These are phyloP conservation scores for Rhynchospora tenuis DNA, from an alignment of 176 grass and related monocot species.

Conservation along the genomic window DNA sequence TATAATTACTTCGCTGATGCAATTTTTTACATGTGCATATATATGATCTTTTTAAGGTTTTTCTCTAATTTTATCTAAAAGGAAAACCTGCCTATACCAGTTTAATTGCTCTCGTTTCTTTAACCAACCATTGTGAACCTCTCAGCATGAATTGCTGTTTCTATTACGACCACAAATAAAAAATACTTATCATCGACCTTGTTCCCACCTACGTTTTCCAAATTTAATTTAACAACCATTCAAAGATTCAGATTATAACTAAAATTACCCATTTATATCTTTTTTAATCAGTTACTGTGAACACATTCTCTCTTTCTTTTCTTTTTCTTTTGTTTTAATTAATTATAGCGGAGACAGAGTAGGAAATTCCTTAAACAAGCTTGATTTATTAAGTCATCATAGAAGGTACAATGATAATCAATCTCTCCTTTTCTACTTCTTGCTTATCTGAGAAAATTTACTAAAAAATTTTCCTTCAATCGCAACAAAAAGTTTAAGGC, in stretches of 20 bases:
- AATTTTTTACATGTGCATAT: not conserved
- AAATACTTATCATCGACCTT: not conserved
- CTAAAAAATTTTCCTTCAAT: not conserved
- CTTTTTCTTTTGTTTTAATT: not conserved
- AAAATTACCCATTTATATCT: constrained; percentile 11
- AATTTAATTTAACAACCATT: constrained; percentile 10
- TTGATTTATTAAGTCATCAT: not conserved
- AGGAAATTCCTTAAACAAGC: not conserved
- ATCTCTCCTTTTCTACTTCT: not conserved
- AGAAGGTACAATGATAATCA: not conserved
- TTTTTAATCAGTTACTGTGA: not conserved
- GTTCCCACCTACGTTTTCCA: not conserved
- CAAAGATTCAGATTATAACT: constrained; percentile 4
- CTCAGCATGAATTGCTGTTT: not conserved
- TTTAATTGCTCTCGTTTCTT: not conserved
- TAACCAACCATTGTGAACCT: not conserved
- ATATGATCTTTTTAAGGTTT: not conserved
- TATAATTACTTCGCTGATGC: not conserved
- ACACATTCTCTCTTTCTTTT: not conserved
- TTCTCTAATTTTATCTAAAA: not conserved
- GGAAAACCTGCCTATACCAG: not conserved
- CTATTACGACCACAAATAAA: not conserved
- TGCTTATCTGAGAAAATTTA: not conserved
- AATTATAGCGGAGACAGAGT: not conserved
- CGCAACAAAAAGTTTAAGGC: not conserved